Conservation (phyloP, 1,284 basidiomycete genomes). For the Moesziomyces antarcticus region DNA sequence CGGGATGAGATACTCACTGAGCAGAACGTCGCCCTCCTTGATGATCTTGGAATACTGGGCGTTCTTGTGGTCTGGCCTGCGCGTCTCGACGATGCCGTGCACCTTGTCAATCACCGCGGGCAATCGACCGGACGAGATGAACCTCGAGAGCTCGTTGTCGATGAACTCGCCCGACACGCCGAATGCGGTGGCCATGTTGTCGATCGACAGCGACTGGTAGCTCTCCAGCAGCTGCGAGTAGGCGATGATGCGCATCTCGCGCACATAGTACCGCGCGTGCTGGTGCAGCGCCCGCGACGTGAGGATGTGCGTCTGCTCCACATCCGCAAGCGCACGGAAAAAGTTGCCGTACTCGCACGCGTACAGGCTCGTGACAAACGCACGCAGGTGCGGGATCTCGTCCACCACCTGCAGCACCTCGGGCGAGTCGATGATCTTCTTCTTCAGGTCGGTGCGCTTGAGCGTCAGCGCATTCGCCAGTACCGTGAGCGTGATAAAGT, state of each 20-base stretch:
- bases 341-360: conserved; percentile 95
- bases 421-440: conserved; percentile 76
- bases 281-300: conserved; percentile 86
- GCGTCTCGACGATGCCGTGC: conserved; percentile 91
- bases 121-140: conserved; percentile 89
- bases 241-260: conserved; percentile 96
- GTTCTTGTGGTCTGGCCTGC: conserved; percentile 82
- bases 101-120: conserved; percentile 92
- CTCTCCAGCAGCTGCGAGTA: conserved; percentile 91
- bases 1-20: conserved; percentile 70
- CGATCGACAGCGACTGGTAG: conserved; percentile 88
- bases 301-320: conserved; percentile 86
- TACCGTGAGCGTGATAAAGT: conserved; percentile 88
- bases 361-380: conserved; percentile 76
- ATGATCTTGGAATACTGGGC: conserved; percentile 90
- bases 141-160: conserved; percentile 86
- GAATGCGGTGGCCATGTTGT: conserved; percentile 86
- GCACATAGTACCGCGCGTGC: conserved; percentile 89
- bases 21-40: conserved; percentile 85
- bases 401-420: conserved; percentile 71
- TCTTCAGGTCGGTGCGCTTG: conserved; percentile 87
- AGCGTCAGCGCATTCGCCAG: conserved; percentile 82
- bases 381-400: conserved; percentile 71
- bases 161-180: conserved; percentile 90
- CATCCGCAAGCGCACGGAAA: conserved; percentile 84